Conservation (phyloP, 371 early-diverging fungal genomes). For the Mucor indicus region DNA sequence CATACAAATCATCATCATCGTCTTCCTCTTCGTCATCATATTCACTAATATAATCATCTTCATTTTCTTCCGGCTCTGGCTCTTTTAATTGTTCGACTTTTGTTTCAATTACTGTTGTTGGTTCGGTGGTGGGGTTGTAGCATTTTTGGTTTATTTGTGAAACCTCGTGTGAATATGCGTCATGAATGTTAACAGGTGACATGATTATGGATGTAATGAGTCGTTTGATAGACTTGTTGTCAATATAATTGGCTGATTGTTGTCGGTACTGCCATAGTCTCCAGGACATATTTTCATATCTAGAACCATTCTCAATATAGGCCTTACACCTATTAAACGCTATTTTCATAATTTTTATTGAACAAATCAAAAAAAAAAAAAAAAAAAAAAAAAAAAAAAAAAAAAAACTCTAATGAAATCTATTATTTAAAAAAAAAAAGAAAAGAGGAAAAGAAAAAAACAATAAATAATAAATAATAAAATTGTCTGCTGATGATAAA, state of each 20-base stretch:
- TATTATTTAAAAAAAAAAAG: background rate
- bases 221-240: constrained; percentile 15
- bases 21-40: constrained; percentile 12
- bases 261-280: constrained; percentile 22
- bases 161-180: constrained; percentile 23
- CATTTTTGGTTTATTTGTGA: constrained; percentile 7
- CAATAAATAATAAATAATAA: constrained; percentile 1
- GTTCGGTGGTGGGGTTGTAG: constrained; percentile 3
- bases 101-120: background rate
- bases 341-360: no score
- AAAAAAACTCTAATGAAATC: no score
- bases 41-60: background rate
- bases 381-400: background rate
- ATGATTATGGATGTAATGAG: constrained; percentile 12
- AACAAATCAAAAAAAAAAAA: background rate
- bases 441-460: constrained; percentile 7
- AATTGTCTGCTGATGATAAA: background rate
- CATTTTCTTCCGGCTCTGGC: background rate
- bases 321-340: constrained; percentile 27
- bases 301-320: constrained; percentile 15
- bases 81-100: background rate
- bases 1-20: constrained; percentile 12
- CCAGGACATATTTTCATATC: constrained; percentile 35
- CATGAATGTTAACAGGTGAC: constrained; percentile 20
- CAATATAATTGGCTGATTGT: constrained; percentile 6